These are phyloP conservation scores for Graphiopsis chlorocephala DNA, from an alignment of 2,329 filamentous ascomycete genomes.

Conservation along the genomic window DNA sequence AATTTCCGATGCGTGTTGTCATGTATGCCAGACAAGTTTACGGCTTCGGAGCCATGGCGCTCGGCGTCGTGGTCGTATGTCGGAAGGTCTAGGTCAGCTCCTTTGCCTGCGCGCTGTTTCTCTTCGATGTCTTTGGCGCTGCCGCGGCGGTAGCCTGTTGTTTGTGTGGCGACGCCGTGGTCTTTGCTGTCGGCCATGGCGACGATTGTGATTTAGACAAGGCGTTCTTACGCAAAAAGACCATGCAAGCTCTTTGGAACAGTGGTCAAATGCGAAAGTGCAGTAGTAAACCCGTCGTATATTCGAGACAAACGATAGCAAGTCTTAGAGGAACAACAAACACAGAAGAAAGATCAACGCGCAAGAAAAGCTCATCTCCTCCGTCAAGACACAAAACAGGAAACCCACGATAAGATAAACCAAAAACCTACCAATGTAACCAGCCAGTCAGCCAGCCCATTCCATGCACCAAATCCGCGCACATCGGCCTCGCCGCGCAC, in stretches of 20 bases:
- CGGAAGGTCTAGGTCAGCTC: constrained; percentile 5
- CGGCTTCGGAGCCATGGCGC: constrained; percentile 22
- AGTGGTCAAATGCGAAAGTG: not conserved
- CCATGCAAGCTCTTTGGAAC: not conserved
- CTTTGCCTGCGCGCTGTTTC: constrained; percentile 9
- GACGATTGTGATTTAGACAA: too few species aligned
- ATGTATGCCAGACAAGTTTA: constrained; percentile 23
- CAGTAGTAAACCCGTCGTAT: not conserved
- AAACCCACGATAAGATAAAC: not conserved
- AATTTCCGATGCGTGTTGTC: constrained; percentile 44
- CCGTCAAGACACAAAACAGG: not conserved
- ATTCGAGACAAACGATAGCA: not conserved
- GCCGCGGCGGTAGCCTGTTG: constrained; percentile 6
- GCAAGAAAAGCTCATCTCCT: too few species aligned
- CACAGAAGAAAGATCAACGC: not conserved
- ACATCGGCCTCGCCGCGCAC: not conserved
- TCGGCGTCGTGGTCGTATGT: constrained; percentile 21
- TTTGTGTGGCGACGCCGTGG: constrained; percentile 11
- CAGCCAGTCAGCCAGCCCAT: not conserved
- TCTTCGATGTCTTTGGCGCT: constrained; percentile 10
- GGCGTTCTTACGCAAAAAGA: not conserved
- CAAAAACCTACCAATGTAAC: not conserved
- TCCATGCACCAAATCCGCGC: not conserved
- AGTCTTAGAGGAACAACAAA: not conserved
- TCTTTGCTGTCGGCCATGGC: constrained; percentile 12